Evolutionary conservation across 2,329 filamentous ascomycete species (phyloP).

Genomic region (Fusarium sp.): DNA sequence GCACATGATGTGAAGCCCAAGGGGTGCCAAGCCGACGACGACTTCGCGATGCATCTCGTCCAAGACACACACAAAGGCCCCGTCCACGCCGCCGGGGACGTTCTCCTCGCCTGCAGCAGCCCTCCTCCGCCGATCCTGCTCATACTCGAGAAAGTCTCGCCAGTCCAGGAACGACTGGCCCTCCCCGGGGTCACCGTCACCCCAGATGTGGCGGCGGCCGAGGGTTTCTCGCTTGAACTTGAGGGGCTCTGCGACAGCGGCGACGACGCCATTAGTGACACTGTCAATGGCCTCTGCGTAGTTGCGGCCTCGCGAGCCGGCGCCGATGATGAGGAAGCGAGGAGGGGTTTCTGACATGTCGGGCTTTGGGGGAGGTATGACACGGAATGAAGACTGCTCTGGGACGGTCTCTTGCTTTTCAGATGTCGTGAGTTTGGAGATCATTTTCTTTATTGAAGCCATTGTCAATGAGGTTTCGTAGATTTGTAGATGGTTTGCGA

Average conservation of each 20-base stretch:
- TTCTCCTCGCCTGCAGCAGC: slow-evolving; percentile 59
- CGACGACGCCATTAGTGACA: slow-evolving; percentile 75
- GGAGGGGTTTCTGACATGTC: slow-evolving; percentile 64
- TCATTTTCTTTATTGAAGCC: slow-evolving; percentile 35
- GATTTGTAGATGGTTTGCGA: not conserved
- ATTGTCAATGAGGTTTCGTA: slow-evolving; percentile 19
- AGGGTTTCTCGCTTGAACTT: slow-evolving; percentile 80
- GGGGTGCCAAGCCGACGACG: slow-evolving; percentile 76
- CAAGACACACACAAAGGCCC: slow-evolving; percentile 74
- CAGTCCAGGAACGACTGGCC: slow-evolving; percentile 80
- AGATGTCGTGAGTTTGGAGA: slow-evolving; percentile 31
- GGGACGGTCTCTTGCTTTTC: slow-evolving; percentile 14
- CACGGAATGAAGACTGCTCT: slow-evolving; percentile 39
- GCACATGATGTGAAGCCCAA: slow-evolving; percentile 86
- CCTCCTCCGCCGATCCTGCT: slow-evolving; percentile 69
- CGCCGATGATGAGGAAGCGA: slow-evolving; percentile 83
- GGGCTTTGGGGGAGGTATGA: slow-evolving; percentile 54
- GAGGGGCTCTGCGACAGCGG: slow-evolving; percentile 85
- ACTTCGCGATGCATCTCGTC: slow-evolving; percentile 92
- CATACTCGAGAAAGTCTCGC: slow-evolving; percentile 81
- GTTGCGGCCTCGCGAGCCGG: slow-evolving; percentile 80
- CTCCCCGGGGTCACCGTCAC: slow-evolving; percentile 58
- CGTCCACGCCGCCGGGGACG: slow-evolving; percentile 69
- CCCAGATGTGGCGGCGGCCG: slow-evolving; percentile 80
- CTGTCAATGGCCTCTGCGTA: slow-evolving; percentile 78